Evolutionary conservation across 441 rosid genomes (phyloP), one percentile per base, ranked within the genome.

Genomic region (Flueggea neowawraea): DNA sequence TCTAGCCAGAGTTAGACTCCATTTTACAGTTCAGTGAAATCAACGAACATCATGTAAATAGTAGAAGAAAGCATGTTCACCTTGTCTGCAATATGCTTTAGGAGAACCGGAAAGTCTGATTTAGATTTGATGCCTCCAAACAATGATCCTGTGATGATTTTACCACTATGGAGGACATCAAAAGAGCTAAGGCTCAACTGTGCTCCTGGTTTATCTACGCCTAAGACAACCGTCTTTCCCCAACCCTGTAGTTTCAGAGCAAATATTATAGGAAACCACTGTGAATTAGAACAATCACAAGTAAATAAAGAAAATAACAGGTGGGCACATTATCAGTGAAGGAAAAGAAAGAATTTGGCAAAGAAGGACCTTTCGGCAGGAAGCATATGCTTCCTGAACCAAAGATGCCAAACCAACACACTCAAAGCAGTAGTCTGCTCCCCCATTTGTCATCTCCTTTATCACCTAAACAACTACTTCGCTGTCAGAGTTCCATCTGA

Each of bases 391-490:
- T 77, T 92, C 91, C 3, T 80, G 77, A 66, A 88, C 90, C 68
- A 89, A 55, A 54, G 83, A 75, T 61, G 85, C 62, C 62, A 65
- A 16, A 53, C 96, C 98, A 63, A 86, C 95, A 67, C 96, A 86
- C 64, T 89, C 98, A 47, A 92, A 92, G 81, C 98, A 88, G 62
- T 89, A 86, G 71, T 92, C 98, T 54, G 98, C 95, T 43, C 96
- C 93, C 10, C 90, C 96, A 59, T 56, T 78, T 9, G 96, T 89
- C 85, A 92, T 88, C 69, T 86, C 94, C 11, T 47, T 70, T 73
- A 89, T 76, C 66, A 81, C 80, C 96, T 91, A 71, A 17, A 28
- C 11, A 22, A 22, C 2, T 2, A 22, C 51, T 12, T 15, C 32
- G 39, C 10, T 51, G 31, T 43, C 5, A 55, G 6, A 16, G 13